Conservation (phyloP, 2,329 filamentous ascomycete species). For the Cladophialophora bantiana region DNA sequence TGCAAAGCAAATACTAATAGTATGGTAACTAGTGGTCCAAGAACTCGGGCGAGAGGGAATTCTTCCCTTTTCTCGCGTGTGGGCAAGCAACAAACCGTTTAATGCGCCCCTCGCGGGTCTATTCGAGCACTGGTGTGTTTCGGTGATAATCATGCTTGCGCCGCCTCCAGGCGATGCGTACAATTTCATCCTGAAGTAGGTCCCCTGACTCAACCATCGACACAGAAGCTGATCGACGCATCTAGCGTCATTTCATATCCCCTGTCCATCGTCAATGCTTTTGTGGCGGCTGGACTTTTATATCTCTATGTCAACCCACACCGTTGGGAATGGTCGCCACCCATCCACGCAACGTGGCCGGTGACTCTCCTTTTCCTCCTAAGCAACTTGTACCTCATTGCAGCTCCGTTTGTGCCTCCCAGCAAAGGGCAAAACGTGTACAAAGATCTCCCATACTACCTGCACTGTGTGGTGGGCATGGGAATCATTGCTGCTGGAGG, state of each 20-base stretch:
- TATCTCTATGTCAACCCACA: constrained; percentile 55
- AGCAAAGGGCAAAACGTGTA: constrained; percentile 58
- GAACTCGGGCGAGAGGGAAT: constrained; percentile 75
- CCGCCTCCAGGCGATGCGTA: constrained; percentile 73
- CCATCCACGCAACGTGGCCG: constrained; percentile 58
- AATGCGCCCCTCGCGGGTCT: constrained; percentile 56
- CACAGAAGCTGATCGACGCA: constrained; percentile 54
- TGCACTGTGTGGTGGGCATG: constrained; percentile 61
- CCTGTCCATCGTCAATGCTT: constrained; percentile 43
- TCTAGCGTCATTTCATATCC: constrained; percentile 50
- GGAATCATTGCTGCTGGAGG: constrained; percentile 59
- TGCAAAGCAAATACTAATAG: constrained; percentile 42
- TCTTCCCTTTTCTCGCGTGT: constrained; percentile 70
- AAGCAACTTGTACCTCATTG: constrained; percentile 60
- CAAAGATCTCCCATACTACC: constrained; percentile 59
- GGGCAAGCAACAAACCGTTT: constrained; percentile 73
- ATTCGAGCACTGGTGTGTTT: constrained; percentile 71
- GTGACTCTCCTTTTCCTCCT: constrained; percentile 61
- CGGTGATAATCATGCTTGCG: constrained; percentile 69
- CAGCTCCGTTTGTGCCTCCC: constrained; percentile 61
- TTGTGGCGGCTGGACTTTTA: constrained; percentile 55
- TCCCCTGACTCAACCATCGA: constrained; percentile 4
- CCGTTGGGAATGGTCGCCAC: constrained; percentile 52
- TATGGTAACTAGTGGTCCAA: constrained; percentile 54
- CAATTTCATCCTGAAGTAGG: constrained; percentile 63